phyloP scores from a whole-genome alignment of 1,284 basidiomycete genomes.

The Puccinia polysora region DNA sequence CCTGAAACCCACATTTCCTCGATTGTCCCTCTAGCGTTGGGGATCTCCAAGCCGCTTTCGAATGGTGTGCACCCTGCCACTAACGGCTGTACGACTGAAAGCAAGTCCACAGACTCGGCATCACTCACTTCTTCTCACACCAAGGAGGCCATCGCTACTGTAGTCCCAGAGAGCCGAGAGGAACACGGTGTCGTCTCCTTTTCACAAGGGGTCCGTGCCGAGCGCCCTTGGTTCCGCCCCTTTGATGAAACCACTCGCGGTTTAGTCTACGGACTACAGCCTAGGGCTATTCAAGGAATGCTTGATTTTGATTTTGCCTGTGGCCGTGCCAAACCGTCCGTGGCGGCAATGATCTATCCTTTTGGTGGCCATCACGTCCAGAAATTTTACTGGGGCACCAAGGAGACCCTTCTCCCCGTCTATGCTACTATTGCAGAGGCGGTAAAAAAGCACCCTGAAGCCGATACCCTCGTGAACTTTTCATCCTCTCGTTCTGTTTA shows the following conservation, averaged over 20 bases:
- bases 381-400: constrained; percentile 99
- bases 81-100: constrained; percentile 30
- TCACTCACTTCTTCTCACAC: constrained; percentile 46
- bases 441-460: constrained; percentile 89
- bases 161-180: constrained; percentile 69
- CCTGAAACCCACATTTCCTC: constrained; percentile 98
- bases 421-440: constrained; percentile 92
- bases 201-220: constrained; percentile 60
- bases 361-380: constrained; percentile 99
- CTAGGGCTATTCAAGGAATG: constrained; percentile 99
- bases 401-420: constrained; percentile 94
- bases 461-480: constrained; percentile 98
- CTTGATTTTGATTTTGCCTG: constrained; percentile 99
- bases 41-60: constrained; percentile 60
- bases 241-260: constrained; percentile 89
- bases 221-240: constrained; percentile 74
- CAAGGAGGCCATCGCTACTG: constrained; percentile 45
- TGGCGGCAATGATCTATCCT: constrained; percentile 99
- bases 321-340: constrained; percentile 83
- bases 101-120: constrained; percentile 38
- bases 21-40: constrained; percentile 94
- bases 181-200: constrained; percentile 54
- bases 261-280: constrained; percentile 96
- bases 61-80: constrained; percentile 48
- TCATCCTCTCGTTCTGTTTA: constrained; percentile 91